Percentiles rank a stretch among this genome's conserved stretches.
These are phyloP conservation scores for Backusella circina DNA, from an alignment of 192 early-diverging fungal species.

Conservation along the genomic window DNA sequence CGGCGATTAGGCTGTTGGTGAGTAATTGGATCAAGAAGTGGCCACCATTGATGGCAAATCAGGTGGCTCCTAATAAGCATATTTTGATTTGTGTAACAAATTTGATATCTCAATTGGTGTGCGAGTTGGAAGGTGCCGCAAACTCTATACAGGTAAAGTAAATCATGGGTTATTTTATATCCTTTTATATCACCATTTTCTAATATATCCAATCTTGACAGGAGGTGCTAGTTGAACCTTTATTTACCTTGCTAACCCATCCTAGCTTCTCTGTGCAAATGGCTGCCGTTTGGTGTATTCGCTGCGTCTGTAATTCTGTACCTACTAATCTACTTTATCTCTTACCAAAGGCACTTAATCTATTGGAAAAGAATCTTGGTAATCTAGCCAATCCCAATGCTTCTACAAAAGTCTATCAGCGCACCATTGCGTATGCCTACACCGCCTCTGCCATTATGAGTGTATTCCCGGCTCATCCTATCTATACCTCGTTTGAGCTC, in stretches of 20 bases:
- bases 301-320: conserved; percentile 63
- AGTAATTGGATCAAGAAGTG: conserved; percentile 58
- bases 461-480: conserved; percentile 58
- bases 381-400: conserved; percentile 52
- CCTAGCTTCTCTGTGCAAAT: conserved; percentile 71
- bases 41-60: conserved; percentile 47
- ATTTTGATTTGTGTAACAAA: conserved; percentile 68
- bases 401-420: conserved; percentile 38
- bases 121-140: conserved; percentile 75
- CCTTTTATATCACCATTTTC: not conserved
- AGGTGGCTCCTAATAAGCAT: conserved; percentile 49
- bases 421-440: conserved; percentile 61
- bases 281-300: conserved; percentile 65
- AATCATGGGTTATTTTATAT: not conserved
- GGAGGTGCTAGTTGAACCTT: conserved; percentile 62
- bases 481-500: conserved; percentile 76
- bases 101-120: conserved; percentile 67
- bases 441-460: conserved; percentile 65
- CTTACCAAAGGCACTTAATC: conserved; percentile 58
- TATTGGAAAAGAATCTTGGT: conserved; percentile 69
- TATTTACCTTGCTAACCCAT: conserved; percentile 67
- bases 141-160: conserved; percentile 46
- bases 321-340: conserved; percentile 60
- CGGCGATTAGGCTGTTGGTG: conserved; percentile 59
- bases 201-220: conserved; percentile 14